phyloP scores from a whole-genome alignment of 202 grass and related monocot species.

The Musa balbisiana region DNA sequence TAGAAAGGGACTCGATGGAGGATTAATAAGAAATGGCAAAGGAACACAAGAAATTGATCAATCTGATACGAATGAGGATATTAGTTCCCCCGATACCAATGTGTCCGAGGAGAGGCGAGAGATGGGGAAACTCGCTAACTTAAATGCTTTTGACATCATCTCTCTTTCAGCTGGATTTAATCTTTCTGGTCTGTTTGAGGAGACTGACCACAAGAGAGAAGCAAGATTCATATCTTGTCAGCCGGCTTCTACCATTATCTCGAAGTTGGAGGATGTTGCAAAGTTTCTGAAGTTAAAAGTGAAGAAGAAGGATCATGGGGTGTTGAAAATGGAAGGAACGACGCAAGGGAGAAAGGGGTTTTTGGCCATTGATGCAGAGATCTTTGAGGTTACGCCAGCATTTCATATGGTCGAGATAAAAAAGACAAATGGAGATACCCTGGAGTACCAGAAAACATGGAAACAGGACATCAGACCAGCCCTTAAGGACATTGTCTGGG shows the following conservation, averaged over 20 bases:
- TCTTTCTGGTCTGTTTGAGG: constrained; percentile 85
- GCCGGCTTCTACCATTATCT: constrained; percentile 42
- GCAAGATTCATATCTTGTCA: constrained; percentile 62
- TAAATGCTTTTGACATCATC: constrained; percentile 97
- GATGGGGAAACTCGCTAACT: constrained; percentile 36
- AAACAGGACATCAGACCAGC: constrained; percentile 54
- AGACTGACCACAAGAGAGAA: constrained; percentile 32
- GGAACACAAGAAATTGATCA: constrained; percentile 17
- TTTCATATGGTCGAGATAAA: constrained; percentile 88
- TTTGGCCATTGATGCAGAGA: constrained; percentile 50
- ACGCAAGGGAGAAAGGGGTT: constrained; percentile 51
- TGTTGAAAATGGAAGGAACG: constrained; percentile 55
- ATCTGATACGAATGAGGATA: constrained; percentile 12
- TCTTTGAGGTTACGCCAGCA: constrained; percentile 62
- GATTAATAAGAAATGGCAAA: not conserved
- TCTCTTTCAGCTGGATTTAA: constrained; percentile 83
- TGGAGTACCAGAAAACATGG: constrained; percentile 64
- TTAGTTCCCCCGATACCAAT: not conserved
- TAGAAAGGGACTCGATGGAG: constrained; percentile 34
- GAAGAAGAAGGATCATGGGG: constrained; percentile 45
- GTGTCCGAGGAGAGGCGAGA: constrained; percentile 28
- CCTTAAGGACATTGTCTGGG: constrained; percentile 87
- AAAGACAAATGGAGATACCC: constrained; percentile 61
- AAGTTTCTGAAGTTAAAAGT: constrained; percentile 52
- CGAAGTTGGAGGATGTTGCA: constrained; percentile 60